These are phyloP conservation scores for Fusarium lateritium DNA, from an alignment of 2,329 filamentous ascomycete species.

Conservation along the genomic window DNA sequence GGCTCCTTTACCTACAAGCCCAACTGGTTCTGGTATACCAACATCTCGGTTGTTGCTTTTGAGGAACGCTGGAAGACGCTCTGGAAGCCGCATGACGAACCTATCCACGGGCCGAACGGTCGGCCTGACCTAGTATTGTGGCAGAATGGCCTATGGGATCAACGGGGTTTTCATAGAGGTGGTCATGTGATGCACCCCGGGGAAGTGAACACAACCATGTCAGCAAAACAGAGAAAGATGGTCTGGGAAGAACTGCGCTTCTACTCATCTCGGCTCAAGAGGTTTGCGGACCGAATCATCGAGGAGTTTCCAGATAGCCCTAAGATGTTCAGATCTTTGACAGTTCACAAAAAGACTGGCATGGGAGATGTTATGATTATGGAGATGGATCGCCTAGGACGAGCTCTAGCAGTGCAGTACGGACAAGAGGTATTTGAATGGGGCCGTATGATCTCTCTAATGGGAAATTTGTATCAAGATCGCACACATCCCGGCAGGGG, in stretches of 20 bases:
- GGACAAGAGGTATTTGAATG: constrained; percentile 17
- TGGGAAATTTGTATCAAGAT: constrained; percentile 6
- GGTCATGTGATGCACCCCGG: background rate
- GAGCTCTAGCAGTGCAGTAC: constrained; percentile 6
- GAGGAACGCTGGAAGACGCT: constrained; percentile 15
- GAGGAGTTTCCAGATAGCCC: background rate
- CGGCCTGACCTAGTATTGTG: background rate
- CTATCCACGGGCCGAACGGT: background rate
- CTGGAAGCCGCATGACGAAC: background rate
- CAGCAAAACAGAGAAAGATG: background rate
- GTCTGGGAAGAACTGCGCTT: constrained; percentile 16
- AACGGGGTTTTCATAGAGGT: constrained; percentile 4
- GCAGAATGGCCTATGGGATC: constrained; percentile 19
- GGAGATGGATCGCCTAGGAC: constrained; percentile 17
- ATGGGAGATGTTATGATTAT: background rate
- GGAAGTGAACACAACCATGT: background rate
- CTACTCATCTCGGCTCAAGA: background rate
- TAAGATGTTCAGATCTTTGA: constrained; percentile 13
- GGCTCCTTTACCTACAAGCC: constrained; percentile 8
- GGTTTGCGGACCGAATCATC: background rate
- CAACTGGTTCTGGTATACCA: constrained; percentile 11
- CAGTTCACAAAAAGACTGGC: constrained; percentile 7
- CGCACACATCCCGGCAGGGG: constrained; percentile 1
- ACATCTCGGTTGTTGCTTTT: constrained; percentile 9
- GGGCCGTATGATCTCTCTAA: background rate